phyloP scores from a whole-genome alignment of 2,329 filamentous ascomycete species.

The Scorias spongiosa region DNA sequence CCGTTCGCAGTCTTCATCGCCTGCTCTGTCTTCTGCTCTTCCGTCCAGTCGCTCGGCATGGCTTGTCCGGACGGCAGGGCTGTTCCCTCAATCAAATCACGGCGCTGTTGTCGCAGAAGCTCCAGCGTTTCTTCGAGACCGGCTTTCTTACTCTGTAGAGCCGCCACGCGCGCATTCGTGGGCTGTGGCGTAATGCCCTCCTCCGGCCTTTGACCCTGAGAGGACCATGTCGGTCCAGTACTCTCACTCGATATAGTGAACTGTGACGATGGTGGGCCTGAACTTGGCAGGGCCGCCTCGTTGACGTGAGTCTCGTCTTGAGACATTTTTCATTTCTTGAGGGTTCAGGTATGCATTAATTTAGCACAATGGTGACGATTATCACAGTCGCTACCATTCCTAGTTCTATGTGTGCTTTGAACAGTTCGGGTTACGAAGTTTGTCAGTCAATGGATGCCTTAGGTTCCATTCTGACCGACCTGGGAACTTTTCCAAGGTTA shows the following conservation, averaged over 20 bases:
- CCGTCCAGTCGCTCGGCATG: constrained; percentile 11
- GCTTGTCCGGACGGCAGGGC: constrained; percentile 14
- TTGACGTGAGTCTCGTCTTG: too few relatives aligned
- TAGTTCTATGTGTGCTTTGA: too few relatives aligned
- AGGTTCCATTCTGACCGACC: too few relatives aligned
- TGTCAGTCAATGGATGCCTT: too few relatives aligned
- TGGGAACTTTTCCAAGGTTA: too few relatives aligned
- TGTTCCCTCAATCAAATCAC: constrained; percentile 16
- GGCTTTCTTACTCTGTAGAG: constrained; percentile 15
- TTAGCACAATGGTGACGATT: too few relatives aligned
- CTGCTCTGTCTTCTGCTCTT: constrained; percentile 11
- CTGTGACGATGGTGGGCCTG: neutral
- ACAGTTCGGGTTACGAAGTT: too few relatives aligned
- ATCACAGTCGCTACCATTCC: too few relatives aligned
- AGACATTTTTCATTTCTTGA: too few relatives aligned
- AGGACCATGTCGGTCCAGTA: neutral
- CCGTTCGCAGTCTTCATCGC: constrained; percentile 30
- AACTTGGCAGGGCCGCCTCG: neutral
- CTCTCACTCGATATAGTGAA: neutral
- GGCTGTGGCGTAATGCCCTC: constrained; percentile 5
- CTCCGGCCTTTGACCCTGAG: neutral
- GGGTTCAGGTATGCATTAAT: too few relatives aligned
- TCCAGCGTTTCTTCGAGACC: constrained; percentile 34
- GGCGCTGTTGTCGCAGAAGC: constrained; percentile 29
- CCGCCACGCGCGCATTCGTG: constrained; percentile 2